Evolutionary conservation across 148 eudicot species (phyloP).

Genomic region (Fallopia convolvulus): DNA sequence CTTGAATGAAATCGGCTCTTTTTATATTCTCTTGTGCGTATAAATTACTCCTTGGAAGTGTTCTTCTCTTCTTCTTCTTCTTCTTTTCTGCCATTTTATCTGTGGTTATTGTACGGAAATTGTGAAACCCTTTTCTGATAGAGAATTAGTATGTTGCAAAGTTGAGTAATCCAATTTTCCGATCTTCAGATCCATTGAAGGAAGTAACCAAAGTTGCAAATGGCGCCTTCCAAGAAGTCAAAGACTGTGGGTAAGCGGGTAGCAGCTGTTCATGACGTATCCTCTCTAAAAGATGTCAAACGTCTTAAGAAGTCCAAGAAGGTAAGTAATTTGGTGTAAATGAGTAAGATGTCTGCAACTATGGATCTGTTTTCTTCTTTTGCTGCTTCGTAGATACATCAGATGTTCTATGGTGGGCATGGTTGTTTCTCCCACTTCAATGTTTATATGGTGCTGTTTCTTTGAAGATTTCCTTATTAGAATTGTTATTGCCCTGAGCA

Average conservation of each 20-base stretch:
- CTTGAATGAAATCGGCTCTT: neutral
- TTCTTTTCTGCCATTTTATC: neutral
- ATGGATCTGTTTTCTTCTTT: neutral
- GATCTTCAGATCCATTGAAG: conserved; percentile 3
- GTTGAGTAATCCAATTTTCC: neutral
- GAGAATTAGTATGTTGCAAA: neutral
- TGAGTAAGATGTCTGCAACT: neutral
- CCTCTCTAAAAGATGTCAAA: conserved; percentile 18
- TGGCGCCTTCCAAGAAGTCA: conserved; percentile 44
- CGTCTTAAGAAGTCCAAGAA: conserved; percentile 28
- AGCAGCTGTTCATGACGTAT: conserved; percentile 18
- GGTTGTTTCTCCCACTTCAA: neutral
- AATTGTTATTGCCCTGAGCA: conserved; percentile 16
- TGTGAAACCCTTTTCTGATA: conserved; percentile 1
- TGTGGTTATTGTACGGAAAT: neutral
- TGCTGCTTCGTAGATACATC: neutral
- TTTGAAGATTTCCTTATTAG: neutral
- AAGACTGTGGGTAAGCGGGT: conserved; percentile 30
- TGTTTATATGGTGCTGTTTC: neutral
- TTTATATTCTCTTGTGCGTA: neutral
- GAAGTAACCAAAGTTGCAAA: conserved; percentile 4
- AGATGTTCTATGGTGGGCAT: neutral
- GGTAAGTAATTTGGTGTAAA: conserved; percentile 19
- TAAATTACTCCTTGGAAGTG: neutral
- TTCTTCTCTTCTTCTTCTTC: neutral